phyloP scores from a whole-genome alignment of 192 early-diverging fungal genomes.

The Phycomyces blakesleeanus region DNA sequence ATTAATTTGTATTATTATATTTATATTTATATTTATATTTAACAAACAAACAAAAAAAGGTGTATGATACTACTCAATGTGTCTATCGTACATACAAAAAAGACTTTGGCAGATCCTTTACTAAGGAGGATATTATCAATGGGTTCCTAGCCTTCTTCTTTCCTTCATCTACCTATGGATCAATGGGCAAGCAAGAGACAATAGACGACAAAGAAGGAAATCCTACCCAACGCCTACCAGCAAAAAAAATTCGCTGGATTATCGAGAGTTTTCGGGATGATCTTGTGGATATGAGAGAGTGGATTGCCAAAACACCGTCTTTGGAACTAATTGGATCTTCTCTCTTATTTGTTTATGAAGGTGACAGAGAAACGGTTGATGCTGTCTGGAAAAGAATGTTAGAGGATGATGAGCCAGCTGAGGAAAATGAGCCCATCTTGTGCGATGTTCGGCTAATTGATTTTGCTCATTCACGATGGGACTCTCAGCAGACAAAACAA shows the following conservation, averaged over 20 bases:
- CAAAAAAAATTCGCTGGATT: conserved; percentile 49
- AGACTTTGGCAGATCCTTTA: conserved; percentile 53
- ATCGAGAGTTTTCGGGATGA: conserved; percentile 60
- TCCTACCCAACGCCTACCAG: conserved; percentile 31
- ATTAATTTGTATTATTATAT: neutral
- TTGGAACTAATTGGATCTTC: conserved; percentile 71
- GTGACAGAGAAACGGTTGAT: conserved; percentile 47
- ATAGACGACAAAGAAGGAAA: neutral
- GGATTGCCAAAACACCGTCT: conserved; percentile 43
- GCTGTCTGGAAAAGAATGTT: conserved; percentile 39
- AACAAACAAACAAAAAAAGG: too few relatives aligned
- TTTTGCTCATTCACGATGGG: conserved; percentile 83
- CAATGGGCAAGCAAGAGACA: neutral
- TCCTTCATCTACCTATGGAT: conserved; percentile 3
- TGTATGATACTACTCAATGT: conserved; percentile 43
- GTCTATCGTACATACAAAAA: conserved; percentile 44
- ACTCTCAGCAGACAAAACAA: conserved; percentile 48
- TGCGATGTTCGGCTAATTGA: conserved; percentile 78
- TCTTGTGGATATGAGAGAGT: conserved; percentile 51
- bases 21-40: neutral
- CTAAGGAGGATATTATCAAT: conserved; percentile 45
- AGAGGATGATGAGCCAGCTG: conserved; percentile 20
- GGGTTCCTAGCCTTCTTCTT: conserved; percentile 65
- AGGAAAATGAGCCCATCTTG: conserved; percentile 39
- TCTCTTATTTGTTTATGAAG: conserved; percentile 81